Base-by-base conservation (phyloP, 2,329 filamentous ascomycete species). In the Fusarium brevicatenulatum region DNA sequence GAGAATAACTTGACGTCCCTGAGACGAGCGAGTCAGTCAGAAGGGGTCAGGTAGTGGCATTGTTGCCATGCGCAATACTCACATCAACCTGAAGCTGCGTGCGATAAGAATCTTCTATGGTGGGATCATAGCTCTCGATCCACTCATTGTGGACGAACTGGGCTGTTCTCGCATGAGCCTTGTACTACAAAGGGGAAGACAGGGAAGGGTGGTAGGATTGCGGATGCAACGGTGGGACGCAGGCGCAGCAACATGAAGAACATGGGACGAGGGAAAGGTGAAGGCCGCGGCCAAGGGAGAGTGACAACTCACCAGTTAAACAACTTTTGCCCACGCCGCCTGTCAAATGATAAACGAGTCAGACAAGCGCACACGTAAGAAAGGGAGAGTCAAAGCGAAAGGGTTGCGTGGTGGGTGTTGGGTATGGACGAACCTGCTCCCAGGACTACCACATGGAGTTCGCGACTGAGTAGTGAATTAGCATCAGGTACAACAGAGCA, bases 101-200 rank as follows among this genome's bases (percentile, higher is more conserved):
- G 70, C 92, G 88, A 80, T 94, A 94, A 36, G 92, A 92, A 81
- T 94, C 92, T 80, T 94, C 92, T 76, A 94, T 94, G 23, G 92
- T 94, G 21, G 92, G 92, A 81, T 94, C 92, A 83, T 94, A 94
- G 81, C 91, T 93, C 82, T 97, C 94, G 80, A 97, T 95, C 93
- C 94, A 97, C 77, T 97, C 92, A 84, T 96, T 95, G 82, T 96
- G 94, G 58, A 97, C 94, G 79, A 97, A 97, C 86, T 97, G 94
- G 78, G 95, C 94, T 94, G 71, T 70, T 71, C 57, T 58, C 68
- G 50, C 56, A 75, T 77, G 23, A 77, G 74, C 57, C 59, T 63
- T 66, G 50, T 58, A 67, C 43, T 52, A 43, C 63, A 73, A 63
- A 68, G 44, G 46, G 59, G 61, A 53, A 63, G 49, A 66, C 62